A percentile compares a stretch with the other conserved stretches of the same genome.
phyloP scores from a whole-genome alignment of 805 yeast genomes.

The Kluyveromyces nonfermentans region DNA sequence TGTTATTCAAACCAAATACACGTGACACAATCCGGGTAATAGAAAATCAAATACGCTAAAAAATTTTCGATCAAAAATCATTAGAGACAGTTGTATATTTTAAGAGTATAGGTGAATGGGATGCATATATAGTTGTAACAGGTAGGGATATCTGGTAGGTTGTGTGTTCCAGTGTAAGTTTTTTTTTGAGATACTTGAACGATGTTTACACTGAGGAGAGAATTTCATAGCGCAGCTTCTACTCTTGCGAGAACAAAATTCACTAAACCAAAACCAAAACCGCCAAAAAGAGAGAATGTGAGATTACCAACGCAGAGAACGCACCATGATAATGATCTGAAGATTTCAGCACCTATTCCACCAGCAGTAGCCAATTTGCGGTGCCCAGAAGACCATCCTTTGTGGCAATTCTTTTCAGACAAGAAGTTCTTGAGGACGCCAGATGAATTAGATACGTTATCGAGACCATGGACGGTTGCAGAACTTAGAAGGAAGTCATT shows the following conservation, averaged over 20 bases:
- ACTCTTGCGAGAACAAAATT: constrained; percentile 36
- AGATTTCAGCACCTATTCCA: constrained; percentile 71
- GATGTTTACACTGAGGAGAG: constrained; percentile 12
- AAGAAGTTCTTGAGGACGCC: constrained; percentile 51
- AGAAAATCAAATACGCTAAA: too few relatives aligned
- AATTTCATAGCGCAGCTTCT: constrained; percentile 30
- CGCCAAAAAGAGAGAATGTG: constrained; percentile 15
- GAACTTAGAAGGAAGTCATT: constrained; percentile 87
- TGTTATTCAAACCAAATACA: not conserved
- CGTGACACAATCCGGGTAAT: not conserved
- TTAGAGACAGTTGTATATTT: not conserved
- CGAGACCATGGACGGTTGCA: constrained; percentile 79
- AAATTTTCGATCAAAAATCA: not conserved
- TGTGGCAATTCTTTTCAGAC: constrained; percentile 83
- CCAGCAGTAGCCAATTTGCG: constrained; percentile 69
- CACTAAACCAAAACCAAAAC: constrained; percentile 26
- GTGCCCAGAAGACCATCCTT: constrained; percentile 79
- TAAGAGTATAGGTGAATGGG: not conserved
- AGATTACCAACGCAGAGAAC: constrained; percentile 20
- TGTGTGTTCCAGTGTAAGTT: not conserved
- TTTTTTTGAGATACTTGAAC: not conserved
- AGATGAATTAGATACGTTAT: constrained; percentile 42
- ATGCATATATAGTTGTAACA: too few relatives aligned
- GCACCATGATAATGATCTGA: constrained; percentile 29
- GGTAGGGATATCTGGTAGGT: not conserved